A percentile compares a stretch with the other conserved stretches of the same genome.
These are phyloP conservation scores for Colletotrichum truncatum DNA, from an alignment of 2,329 filamentous ascomycete species.

Conservation along the genomic window DNA sequence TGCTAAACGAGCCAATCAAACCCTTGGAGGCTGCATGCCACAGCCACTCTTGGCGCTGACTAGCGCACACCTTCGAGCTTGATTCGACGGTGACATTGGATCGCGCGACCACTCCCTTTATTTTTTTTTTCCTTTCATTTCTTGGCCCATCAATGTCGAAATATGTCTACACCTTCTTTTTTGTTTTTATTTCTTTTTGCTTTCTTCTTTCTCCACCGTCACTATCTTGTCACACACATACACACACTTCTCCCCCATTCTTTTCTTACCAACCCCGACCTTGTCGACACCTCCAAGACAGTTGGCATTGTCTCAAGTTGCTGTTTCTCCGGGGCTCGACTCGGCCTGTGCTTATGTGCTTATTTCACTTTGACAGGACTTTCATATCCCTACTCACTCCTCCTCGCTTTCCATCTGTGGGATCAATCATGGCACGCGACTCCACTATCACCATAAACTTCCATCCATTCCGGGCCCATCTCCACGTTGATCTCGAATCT, in stretches of 20 bases:
- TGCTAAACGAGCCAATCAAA: constrained; percentile 2
- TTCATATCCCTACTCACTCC: too few species aligned
- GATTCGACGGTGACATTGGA: constrained; percentile 17
- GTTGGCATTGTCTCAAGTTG: too few species aligned
- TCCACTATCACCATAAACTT: not conserved
- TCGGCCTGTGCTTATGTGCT: too few species aligned
- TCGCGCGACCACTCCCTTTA: not conserved
- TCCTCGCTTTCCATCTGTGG: too few species aligned
- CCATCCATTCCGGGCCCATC: not conserved
- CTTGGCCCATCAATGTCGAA: not conserved
- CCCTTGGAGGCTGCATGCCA: not conserved
- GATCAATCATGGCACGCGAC: not conserved
- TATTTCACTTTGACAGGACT: too few species aligned
- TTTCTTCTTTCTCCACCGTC: not conserved
- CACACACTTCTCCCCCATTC: not conserved
- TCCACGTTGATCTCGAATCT: not conserved
- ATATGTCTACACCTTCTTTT: not conserved
- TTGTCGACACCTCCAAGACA: too few species aligned
- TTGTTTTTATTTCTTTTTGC: not conserved
- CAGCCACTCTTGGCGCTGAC: constrained; percentile 24
- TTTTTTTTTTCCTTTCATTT: not conserved
- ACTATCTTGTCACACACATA: not conserved
- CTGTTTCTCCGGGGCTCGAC: too few species aligned
- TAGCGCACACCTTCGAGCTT: constrained; percentile 17
- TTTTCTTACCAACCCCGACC: not conserved